Evolutionary conservation across 176 grass and related monocot species (phyloP), one percentile per base, ranked within the genome.

Genomic region (Aegilops speltoides): DNA sequence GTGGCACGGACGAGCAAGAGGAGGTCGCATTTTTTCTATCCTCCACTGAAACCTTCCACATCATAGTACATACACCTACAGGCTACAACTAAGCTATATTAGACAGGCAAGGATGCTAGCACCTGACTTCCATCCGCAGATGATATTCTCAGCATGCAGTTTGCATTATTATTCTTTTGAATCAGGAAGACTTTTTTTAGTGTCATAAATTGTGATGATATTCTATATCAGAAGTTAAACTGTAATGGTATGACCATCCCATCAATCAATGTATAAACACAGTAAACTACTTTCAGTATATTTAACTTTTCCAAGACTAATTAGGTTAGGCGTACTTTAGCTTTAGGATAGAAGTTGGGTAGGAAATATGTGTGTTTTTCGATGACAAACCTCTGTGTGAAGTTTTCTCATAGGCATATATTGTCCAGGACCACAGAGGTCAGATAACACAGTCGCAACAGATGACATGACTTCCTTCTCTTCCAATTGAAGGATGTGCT

Each of bases 391-490:
- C 95, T 97, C 87, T 41, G 89, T 81, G 72, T 97, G 95, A 36
- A 97, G 95, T 88, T 84, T 95, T 87, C 87, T 89, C 87, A 95
- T 93, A 64, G 93, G 90, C 87, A 95, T 90, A 91, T 90, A 92
- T 31, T 97, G 93, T 86, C 95, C 95, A 64, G 95, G 91, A 37
- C 91, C 95, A 76, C 95, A 97, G 17, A 97, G 87, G 82, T 95
- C 93, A 76, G 95, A 91, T 79, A 95, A 80, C 81, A 97, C 91
- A 31, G 89, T 97, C 23, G 95, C 91, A 79, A 97, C 92, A 84
- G 93, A 97, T 67, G 93, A 97, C 36, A 95, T 83, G 2, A 95
- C 89, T 40, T 95, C 93, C 83, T 97, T 97, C 87, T 95, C 95
- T 91, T 97, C 95, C 61, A 90, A 73, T 74, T 93, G 95, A 86